Evolutionary conservation across 371 early-diverging fungal species (phyloP).

Genomic region (Gilbertella persicaria): DNA sequence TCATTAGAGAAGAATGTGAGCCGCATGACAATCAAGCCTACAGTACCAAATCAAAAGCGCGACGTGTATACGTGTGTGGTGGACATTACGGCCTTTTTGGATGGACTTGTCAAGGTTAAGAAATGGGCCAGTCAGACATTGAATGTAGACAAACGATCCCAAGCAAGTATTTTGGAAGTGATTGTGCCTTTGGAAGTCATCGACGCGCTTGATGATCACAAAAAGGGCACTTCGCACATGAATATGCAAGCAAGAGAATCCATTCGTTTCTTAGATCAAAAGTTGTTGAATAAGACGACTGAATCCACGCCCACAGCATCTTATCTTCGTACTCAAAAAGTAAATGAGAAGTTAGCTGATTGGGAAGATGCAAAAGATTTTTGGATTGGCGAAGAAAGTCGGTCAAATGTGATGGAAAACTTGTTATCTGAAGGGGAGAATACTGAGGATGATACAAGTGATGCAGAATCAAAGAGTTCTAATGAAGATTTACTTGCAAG

Average conservation of each 20-base stretch:
- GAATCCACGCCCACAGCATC: constrained; percentile 20
- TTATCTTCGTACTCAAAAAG: constrained; percentile 44
- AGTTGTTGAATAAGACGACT: constrained; percentile 18
- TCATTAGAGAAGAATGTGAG: constrained; percentile 58
- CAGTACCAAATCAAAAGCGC: constrained; percentile 14
- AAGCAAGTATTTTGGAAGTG: constrained; percentile 46
- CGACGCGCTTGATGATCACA: constrained; percentile 69
- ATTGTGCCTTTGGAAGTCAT: constrained; percentile 69
- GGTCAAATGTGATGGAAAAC: constrained; percentile 24
- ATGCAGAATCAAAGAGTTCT: background rate
- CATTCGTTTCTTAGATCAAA: constrained; percentile 75
- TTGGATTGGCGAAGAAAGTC: constrained; percentile 50
- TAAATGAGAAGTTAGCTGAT: constrained; percentile 50
- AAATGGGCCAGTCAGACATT: constrained; percentile 48
- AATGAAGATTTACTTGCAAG: constrained; percentile 16
- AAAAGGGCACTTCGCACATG: constrained; percentile 65
- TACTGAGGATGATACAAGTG: constrained; percentile 21
- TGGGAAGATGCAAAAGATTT: constrained; percentile 54
- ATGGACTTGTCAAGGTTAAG: constrained; percentile 53
- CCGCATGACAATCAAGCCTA: constrained; percentile 24
- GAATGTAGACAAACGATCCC: constrained; percentile 27
- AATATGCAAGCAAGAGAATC: constrained; percentile 74
- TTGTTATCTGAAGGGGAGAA: constrained; percentile 19
- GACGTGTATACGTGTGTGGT: constrained; percentile 47
- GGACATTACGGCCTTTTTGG: constrained; percentile 56